These are phyloP conservation scores for Kuraishia floccosa DNA, from an alignment of 805 yeast genomes.

Conservation along the genomic window DNA sequence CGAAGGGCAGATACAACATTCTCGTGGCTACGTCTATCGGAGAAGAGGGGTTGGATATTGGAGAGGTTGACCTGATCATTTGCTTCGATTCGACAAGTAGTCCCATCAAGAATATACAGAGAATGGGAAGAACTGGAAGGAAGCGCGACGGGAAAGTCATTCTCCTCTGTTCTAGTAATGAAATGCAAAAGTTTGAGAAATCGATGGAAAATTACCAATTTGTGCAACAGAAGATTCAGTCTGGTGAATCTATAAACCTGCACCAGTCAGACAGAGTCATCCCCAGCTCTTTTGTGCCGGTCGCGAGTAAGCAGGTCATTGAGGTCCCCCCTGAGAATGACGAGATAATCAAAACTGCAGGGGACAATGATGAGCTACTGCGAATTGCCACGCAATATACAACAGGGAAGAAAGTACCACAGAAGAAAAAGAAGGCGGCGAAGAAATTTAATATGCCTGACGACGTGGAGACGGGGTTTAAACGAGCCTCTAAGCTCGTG, in stretches of 20 bases:
- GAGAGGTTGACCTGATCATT: slow-evolving; percentile 90
- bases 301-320: slow-evolving; percentile 42
- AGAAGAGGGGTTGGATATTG: slow-evolving; percentile 97
- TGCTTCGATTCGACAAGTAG: slow-evolving; percentile 91
- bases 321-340: slow-evolving; percentile 64
- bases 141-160: slow-evolving; percentile 80
- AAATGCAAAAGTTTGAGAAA: slow-evolving; percentile 64
- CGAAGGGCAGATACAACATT: slow-evolving; percentile 60
- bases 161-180: slow-evolving; percentile 65
- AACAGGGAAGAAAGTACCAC: slow-evolving; percentile 23
- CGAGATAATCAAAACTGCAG: slow-evolving; percentile 34
- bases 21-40: slow-evolving; percentile 96
- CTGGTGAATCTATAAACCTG: slow-evolving; percentile 29
- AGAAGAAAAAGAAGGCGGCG: slow-evolving; percentile 7
- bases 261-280: slow-evolving; percentile 53
- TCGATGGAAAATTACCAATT: slow-evolving; percentile 77
- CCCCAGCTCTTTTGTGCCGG: slow-evolving; percentile 46
- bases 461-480: slow-evolving; percentile 55
- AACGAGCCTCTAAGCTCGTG: slow-evolving; percentile 36
- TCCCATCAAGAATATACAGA: slow-evolving; percentile 85
- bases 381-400: slow-evolving; percentile 57
- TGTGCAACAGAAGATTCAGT: slow-evolving; percentile 60
- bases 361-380: slow-evolving; percentile 51
- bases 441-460: slow-evolving; percentile 68
- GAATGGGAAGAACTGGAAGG: slow-evolving; percentile 98